Evolutionary conservation across 1,139 yeast genomes (phyloP), one percentile per base, ranked within the genome.

Genomic region (Yamadazyma aaseri): DNA sequence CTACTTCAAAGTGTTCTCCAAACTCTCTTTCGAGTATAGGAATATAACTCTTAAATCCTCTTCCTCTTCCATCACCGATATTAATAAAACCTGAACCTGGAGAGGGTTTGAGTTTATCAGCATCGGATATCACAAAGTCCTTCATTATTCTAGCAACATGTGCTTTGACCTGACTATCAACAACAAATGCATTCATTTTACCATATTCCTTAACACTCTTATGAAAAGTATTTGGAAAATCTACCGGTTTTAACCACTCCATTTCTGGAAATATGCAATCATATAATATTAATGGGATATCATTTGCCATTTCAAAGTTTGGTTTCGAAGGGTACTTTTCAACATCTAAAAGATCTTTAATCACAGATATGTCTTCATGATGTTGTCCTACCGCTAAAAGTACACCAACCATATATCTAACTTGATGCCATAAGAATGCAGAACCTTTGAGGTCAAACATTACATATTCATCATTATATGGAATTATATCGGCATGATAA

Each of bases 391-490:
- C 79, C 17, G 83, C 60, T 36, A 94, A 77, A 34, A 94, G 57
- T 6, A 86, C 69, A 0, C 95, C 95, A 63, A 89, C 77, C 95
- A 94, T 92, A 47, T 96, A 89, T 34, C 98, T 74, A 15, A 94
- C 99, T 57, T 94, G 99, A 55, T 94, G 97, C 98, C 98, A 94
- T 39, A 94, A 63, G 49, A 94, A 94, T 6, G 98, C 98, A 2
- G 86, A 69, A 0, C 98, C 99, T 44, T 76, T 72, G 34, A 92
- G 64, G 53, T 89, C 90, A 55, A 92, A 81, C 39, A 81, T 83
- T 50, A 72, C 85, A 37, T 71, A 65, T 26, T 71, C 73, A 17
- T 64, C 71, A 28, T 57, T 50, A 5, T 76, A 47, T 5, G 60
- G 66, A 7, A 66, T 42, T 10, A 86, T 79, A 11, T 70, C 58